phyloP scores from a whole-genome alignment of 139 green algal genomes.

The Monoraphidium neglectum region DNA sequence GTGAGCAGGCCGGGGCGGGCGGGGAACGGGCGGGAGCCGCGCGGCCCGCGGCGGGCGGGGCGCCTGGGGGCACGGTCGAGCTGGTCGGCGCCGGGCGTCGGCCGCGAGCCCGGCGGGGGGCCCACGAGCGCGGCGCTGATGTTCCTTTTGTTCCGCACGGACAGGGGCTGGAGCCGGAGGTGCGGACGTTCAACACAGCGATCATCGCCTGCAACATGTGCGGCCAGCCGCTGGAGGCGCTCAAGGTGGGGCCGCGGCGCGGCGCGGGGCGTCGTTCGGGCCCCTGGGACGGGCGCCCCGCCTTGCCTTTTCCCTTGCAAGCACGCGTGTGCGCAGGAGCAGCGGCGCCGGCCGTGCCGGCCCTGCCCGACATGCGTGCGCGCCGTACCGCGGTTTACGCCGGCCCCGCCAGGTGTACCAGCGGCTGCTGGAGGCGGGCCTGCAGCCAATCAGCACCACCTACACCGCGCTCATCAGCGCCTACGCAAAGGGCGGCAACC shows the following conservation, averaged over 20 bases:
- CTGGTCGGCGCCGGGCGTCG: too few species aligned
- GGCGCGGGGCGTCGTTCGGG: too few species aligned
- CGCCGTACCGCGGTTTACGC: too few species aligned
- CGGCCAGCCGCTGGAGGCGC: conserved; percentile 40
- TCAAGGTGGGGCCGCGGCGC: conserved; percentile 27
- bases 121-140: too few species aligned
- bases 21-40: too few species aligned
- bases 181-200: conserved; percentile 54
- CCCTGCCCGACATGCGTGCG: too few species aligned
- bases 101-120: too few species aligned
- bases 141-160: too few species aligned
- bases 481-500: conserved; percentile 60
- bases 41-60: too few species aligned
- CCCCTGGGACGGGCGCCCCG: too few species aligned
- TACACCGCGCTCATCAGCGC: conserved; percentile 76
- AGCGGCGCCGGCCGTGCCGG: background rate
- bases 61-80: too few species aligned
- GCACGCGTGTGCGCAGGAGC: background rate
- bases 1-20: too few species aligned
- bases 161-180: conserved; percentile 40
- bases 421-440: conserved; percentile 53
- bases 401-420: conserved; percentile 46
- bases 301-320: background rate
- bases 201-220: conserved; percentile 57
- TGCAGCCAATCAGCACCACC: conserved; percentile 68